Percentiles rank a stretch among this genome's conserved stretches.
phyloP scores from a whole-genome alignment of 805 yeast genomes.

The Candida insectorum region DNA sequence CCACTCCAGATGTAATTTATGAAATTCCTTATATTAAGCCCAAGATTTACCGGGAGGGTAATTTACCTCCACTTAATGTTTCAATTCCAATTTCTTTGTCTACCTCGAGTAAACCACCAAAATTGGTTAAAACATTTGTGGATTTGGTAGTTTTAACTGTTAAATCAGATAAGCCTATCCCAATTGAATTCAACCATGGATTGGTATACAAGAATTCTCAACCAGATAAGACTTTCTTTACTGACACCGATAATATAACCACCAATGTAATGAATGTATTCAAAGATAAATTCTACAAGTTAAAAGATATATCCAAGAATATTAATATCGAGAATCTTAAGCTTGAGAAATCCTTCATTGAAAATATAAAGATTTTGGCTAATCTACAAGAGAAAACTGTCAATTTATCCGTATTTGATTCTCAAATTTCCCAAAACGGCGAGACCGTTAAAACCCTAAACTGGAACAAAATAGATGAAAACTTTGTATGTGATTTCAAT shows the following conservation, averaged over 20 bases:
- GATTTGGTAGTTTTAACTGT: slow-evolving; percentile 31
- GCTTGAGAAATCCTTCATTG: slow-evolving; percentile 26
- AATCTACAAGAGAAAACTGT: slow-evolving; percentile 19
- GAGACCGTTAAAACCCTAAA: neutral
- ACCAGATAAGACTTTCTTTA: slow-evolving; percentile 3
- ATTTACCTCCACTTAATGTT: slow-evolving; percentile 1
- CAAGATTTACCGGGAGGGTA: neutral
- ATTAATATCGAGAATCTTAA: slow-evolving; percentile 22
- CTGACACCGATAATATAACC: slow-evolving; percentile 22
- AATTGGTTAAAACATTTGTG: slow-evolving; percentile 17
- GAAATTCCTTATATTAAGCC: slow-evolving; percentile 20
- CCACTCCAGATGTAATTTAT: slow-evolving; percentile 18
- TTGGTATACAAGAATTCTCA: slow-evolving; percentile 23
- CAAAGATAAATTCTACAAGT: slow-evolving; percentile 15
- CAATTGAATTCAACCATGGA: slow-evolving; percentile 36
- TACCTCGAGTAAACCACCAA: slow-evolving; percentile 12
- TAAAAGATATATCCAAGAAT: slow-evolving; percentile 14
- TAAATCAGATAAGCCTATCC: slow-evolving; percentile 31
- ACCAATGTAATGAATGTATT: slow-evolving; percentile 20
- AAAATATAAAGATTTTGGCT: slow-evolving; percentile 27
- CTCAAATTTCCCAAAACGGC: neutral
- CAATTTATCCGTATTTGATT: neutral
- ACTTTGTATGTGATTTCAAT: slow-evolving; percentile 2
- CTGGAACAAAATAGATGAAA: slow-evolving; percentile 1
- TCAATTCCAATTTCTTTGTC: slow-evolving; percentile 10